Conservation (phyloP, 2,329 filamentous ascomycete species). For the Colletotrichum viniferum region DNA sequence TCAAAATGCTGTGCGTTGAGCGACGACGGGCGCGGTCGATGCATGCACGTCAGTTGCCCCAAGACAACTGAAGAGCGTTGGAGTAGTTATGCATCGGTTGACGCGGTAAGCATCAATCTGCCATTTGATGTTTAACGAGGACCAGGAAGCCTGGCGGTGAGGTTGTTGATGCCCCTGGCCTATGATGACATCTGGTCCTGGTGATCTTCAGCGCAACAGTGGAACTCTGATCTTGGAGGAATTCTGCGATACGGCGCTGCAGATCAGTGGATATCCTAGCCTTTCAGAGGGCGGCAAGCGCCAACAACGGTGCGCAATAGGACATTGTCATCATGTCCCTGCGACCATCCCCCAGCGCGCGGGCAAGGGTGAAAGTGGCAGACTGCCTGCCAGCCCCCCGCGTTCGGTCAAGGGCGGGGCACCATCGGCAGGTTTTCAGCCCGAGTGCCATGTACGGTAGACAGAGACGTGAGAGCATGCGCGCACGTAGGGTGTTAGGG, state of each 20-base stretch:
- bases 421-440: background rate
- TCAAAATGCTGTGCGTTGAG: background rate
- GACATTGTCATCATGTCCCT: background rate
- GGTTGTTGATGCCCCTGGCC: background rate
- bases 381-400: constrained; percentile 7
- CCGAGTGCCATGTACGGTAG: background rate
- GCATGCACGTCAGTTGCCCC: background rate
- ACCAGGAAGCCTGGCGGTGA: background rate
- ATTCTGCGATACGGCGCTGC: constrained; percentile 3
- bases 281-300: background rate
- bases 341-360: background rate
- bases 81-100: background rate
- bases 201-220: constrained; percentile 7
- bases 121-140: background rate
- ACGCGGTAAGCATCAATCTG: background rate
- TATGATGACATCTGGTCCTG: background rate
- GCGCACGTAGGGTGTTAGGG: background rate
- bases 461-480: background rate
- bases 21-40: background rate
- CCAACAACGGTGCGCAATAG: background rate
- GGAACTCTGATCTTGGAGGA: background rate
- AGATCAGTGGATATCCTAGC: constrained; percentile 10
- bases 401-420: constrained; percentile 9
- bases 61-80: background rate
- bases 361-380: background rate